phyloP scores from a whole-genome alignment of 1,284 basidiomycete species.

The Moesziomyces globuligerus region DNA sequence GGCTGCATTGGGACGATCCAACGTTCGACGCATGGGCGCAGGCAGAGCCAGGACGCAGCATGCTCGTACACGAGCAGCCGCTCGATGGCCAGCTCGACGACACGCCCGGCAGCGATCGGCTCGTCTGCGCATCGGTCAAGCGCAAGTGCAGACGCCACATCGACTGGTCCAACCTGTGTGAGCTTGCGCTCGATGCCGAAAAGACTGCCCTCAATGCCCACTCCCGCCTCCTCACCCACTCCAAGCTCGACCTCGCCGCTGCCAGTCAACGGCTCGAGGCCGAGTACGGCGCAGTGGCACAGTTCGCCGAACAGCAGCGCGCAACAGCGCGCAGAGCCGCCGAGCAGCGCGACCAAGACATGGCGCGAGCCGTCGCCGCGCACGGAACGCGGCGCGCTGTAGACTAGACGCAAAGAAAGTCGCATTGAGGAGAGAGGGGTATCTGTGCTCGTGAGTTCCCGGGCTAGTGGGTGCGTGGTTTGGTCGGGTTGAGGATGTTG shows the following conservation, averaged over 20 bases:
- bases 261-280: conserved; percentile 1
- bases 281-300: conserved; percentile 8
- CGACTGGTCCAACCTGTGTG: conserved; percentile 47
- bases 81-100: conserved; percentile 37
- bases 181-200: conserved; percentile 31
- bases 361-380: conserved; percentile 18
- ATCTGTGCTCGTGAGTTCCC: too few relatives aligned
- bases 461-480: not conserved
- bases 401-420: too few relatives aligned
- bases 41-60: conserved; percentile 7
- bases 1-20: conserved; percentile 38
- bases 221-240: conserved; percentile 17
- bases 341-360: conserved; percentile 25
- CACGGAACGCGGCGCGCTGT: conserved; percentile 16
- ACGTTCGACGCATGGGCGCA: conserved; percentile 27
- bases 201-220: conserved; percentile 36
- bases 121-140: conserved; percentile 29
- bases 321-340: conserved; percentile 10
- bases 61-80: conserved; percentile 15
- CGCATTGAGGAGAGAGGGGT: too few relatives aligned
- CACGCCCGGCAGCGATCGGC: not conserved
- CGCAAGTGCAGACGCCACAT: conserved; percentile 44
- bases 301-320: not conserved
- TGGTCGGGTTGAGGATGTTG: conserved; percentile 2
- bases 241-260: conserved; percentile 18